Evolutionary conservation across 2,329 filamentous ascomycete species (phyloP).

Genomic region (Aspergillus costaricaensis): DNA sequence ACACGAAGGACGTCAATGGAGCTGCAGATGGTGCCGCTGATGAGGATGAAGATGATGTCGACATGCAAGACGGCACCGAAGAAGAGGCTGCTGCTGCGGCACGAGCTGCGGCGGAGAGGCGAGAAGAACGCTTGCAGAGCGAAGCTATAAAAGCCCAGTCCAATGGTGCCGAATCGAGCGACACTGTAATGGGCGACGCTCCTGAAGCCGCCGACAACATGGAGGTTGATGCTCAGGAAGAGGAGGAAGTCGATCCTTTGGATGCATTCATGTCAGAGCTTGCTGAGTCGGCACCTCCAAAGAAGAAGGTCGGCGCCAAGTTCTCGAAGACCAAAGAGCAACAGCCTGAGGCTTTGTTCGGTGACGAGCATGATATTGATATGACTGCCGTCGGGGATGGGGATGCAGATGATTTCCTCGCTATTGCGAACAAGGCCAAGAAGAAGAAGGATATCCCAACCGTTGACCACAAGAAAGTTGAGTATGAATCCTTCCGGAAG

Average conservation of each 20-base stretch:
- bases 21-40: constrained; percentile 55
- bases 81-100: constrained; percentile 86
- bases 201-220: constrained; percentile 42
- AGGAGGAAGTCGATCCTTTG: constrained; percentile 78
- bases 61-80: constrained; percentile 77
- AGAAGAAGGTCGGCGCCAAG: constrained; percentile 38
- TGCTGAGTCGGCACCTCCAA: constrained; percentile 52
- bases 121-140: constrained; percentile 65
- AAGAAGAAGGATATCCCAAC: constrained; percentile 96
- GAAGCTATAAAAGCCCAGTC: constrained; percentile 38
- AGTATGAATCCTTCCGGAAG: constrained; percentile 84
- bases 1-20: constrained; percentile 60
- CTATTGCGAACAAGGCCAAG: constrained; percentile 64
- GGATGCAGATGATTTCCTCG: constrained; percentile 64
- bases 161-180: constrained; percentile 48
- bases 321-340: constrained; percentile 55
- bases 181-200: constrained; percentile 49
- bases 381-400: constrained; percentile 63
- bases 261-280: constrained; percentile 94
- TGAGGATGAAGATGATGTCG: constrained; percentile 73
- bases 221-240: constrained; percentile 35
- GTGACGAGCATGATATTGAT: constrained; percentile 73
- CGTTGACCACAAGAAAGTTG: constrained; percentile 82
- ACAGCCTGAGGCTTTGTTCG: constrained; percentile 83
- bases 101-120: constrained; percentile 79